Base-by-base conservation (phyloP, 2,329 filamentous ascomycete species). In the Ceratocystis alfenasii region DNA sequence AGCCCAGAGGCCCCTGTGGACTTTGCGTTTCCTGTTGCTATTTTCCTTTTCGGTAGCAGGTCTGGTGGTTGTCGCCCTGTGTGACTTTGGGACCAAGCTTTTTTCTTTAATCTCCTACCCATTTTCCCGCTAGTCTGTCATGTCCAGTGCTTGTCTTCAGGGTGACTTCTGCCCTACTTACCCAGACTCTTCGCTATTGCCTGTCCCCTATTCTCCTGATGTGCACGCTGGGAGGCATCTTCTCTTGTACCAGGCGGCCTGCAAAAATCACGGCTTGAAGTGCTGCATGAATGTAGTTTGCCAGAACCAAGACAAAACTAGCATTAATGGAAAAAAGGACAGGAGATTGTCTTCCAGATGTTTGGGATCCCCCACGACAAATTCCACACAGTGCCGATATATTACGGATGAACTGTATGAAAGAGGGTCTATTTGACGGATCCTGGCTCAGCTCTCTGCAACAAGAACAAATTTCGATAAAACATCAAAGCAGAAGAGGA, bases 391-490 rank as follows among this genome's bases (percentile, higher is more conserved):
- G 55, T 59, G 55, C 28, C 12, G 12, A 36, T 17, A 20, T 8
- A 4, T 17, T 6, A 36, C 4, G 17, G 10, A 33, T n/a, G 28
- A 3, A 59, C 28, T 8, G 28, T 59, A 30, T n/a, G 28, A 30
- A n/a, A 30, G 30, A n/a, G 25, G 55, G 48, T 53, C 48, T 53
- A 59, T 59, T 59, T 28, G 22, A 30, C 12, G 55, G 55, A 59
- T 59, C 55, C 55, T 59, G 28, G 55, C 55, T 59, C 55, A 59
- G 55, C 55, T 59, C 28, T 33, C 55, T 59, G 28, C 55, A 59
- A 59, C 55, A 59, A 17, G 55, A 59, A 36, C 55, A 36, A 59
- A 59, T 59, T 36, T 59, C 55, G 55, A 59, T 59, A 59, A 59
- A 59, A 59, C 55, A 59, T 59, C 55, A 59, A 59, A 59, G 55